Base-by-base conservation (phyloP, 139 green algal species). In the Asterochloris sp. region DNA sequence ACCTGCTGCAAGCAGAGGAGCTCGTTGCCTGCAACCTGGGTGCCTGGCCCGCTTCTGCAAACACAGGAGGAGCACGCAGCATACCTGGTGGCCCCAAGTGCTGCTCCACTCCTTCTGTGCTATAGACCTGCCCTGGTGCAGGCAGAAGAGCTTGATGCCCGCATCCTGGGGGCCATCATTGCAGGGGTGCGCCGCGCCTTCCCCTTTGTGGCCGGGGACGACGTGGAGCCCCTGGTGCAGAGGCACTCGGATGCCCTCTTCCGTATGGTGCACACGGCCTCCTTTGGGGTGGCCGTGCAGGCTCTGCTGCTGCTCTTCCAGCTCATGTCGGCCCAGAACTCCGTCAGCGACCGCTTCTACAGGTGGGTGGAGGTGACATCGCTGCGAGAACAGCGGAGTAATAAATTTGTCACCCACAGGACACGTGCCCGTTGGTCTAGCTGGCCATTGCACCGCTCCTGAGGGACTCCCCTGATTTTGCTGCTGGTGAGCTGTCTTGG, bases 101-200 rank as follows among this genome's bases (percentile, higher is more conserved):
- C 38, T 54, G 38, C 38, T 54, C 38, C 2, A 54, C 38, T 54
- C 38, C 38, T 6, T 54, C 38, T 54, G 38, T 54, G 38, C 38
- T 54, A 6, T 54, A 54, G 4, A 6, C 38, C 38, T 29, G 11
- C 11, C 11, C 24, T 12, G 23, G 16, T 71, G 60, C 76, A 84
- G 79, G 83, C 77, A 21, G 86, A 80, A 12, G 87, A 86, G 73
- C 71, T 94, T 47, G 90, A 94, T 74, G 85, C 90, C 0, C 87
- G 92, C 38, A 91, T 98, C 86, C 87, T 98, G 67, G 91, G 87
- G 10, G 94, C 92, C 6, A 87, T 98, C 29, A 93, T 98, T 69
- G 94, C 93, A 0, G 96, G 95, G 23, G 90, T 99, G 66, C 92
- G 97, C 38, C 91, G 96, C 16, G 96, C 96, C 17, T 98, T 99